phyloP scores from a whole-genome alignment of 208 protist genomes.

The Leishmania martiniquensis region DNA sequence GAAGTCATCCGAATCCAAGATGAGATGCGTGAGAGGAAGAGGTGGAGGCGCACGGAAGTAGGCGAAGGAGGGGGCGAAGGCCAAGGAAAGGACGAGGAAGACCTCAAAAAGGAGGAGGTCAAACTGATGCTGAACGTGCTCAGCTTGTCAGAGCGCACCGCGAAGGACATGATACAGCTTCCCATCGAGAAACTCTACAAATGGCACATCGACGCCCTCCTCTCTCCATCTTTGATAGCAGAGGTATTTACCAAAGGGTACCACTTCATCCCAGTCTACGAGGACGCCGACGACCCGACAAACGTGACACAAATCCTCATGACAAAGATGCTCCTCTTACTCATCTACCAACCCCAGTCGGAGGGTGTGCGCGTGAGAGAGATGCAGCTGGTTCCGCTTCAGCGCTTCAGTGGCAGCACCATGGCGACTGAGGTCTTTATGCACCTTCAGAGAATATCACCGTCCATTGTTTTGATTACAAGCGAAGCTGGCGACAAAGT shows the following conservation, averaged over 20 bases:
- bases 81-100: conserved; percentile 44
- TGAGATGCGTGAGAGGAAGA: conserved; percentile 35
- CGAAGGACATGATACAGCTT: conserved; percentile 45
- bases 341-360: conserved; percentile 52
- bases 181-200: conserved; percentile 53
- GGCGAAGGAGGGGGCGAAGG: conserved; percentile 23
- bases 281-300: conserved; percentile 44
- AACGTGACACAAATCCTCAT: conserved; percentile 58
- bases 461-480: conserved; percentile 42
- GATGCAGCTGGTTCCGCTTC: conserved; percentile 49
- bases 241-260: conserved; percentile 53
- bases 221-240: conserved; percentile 47
- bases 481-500: conserved; percentile 32
- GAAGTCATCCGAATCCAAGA: conserved; percentile 69
- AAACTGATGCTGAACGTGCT: conserved; percentile 76
- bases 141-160: conserved; percentile 60
- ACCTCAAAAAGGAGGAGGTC: conserved; percentile 62
- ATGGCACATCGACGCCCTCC: conserved; percentile 46
- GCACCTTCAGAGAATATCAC: conserved; percentile 45
- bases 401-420: conserved; percentile 41
- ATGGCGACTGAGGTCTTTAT: conserved; percentile 57
- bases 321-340: conserved; percentile 54
- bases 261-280: conserved; percentile 61
- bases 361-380: conserved; percentile 50
- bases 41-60: conserved; percentile 16